Conservation (phyloP, 176 grass and related monocot species). For the Oryza longistaminata region DNA sequence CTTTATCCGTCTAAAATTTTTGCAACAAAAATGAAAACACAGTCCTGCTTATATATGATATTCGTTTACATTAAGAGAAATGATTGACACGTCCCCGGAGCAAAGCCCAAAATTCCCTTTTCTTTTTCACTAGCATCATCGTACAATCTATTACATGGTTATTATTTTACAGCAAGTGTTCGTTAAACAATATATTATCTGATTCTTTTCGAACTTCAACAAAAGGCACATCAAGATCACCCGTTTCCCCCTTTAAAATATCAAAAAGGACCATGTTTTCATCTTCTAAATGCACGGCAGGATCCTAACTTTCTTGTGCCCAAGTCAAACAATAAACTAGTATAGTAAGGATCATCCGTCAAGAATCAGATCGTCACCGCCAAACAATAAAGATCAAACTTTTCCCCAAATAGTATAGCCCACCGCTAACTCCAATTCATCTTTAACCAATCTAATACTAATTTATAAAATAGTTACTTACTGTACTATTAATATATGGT, state of each 20-base stretch:
- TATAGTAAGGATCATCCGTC: not conserved
- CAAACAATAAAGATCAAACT: not conserved
- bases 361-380: not conserved
- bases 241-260: not conserved
- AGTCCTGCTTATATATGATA: not conserved
- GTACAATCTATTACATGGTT: not conserved
- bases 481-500: too few relatives aligned
- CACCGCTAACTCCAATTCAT: too few relatives aligned
- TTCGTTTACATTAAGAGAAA: not conserved
- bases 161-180: not conserved
- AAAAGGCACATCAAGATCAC: not conserved
- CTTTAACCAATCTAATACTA: too few relatives aligned
- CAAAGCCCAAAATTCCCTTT: not conserved
- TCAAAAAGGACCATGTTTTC: not conserved
- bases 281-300: not conserved
- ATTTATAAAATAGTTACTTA: too few relatives aligned
- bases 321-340: conserved; percentile 15
- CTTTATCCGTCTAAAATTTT: not conserved
- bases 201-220: conserved; percentile 21
- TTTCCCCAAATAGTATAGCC: too few relatives aligned
- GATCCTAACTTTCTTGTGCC: conserved; percentile 12
- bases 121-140: not conserved
- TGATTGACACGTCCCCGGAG: not conserved
- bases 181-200: not conserved
- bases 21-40: not conserved